Conservation (phyloP, 176 grass and related monocot species). For the Musa troglodytarum region DNA sequence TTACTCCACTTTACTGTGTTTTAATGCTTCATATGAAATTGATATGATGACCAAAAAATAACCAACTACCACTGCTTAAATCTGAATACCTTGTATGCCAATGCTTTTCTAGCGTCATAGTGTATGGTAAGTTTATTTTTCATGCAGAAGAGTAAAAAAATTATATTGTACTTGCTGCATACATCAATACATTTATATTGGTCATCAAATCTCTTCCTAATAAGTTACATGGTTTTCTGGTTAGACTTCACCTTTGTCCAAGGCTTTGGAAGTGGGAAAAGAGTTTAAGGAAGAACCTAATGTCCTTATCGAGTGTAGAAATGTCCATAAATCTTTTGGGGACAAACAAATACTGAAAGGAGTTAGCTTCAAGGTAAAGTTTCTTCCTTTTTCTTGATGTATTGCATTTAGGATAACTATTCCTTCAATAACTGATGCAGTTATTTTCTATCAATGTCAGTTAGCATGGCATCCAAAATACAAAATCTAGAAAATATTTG, state of each 20-base stretch:
- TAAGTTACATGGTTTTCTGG: background rate
- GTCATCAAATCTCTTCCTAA: background rate
- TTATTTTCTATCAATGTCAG: background rate
- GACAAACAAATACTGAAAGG: slow-evolving; percentile 80
- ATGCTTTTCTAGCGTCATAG: background rate
- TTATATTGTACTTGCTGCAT: background rate
- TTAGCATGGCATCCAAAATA: background rate
- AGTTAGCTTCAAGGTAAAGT: slow-evolving; percentile 79
- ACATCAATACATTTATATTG: background rate
- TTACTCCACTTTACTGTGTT: background rate
- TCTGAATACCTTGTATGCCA: background rate
- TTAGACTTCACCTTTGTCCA: slow-evolving; percentile 48
- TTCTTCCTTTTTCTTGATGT: background rate
- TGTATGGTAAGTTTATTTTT: background rate
- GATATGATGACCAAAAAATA: background rate
- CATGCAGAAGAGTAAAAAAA: background rate
- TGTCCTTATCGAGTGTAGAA: slow-evolving; percentile 81
- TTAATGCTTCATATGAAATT: background rate
- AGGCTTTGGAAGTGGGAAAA: slow-evolving; percentile 28
- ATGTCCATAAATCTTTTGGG: slow-evolving; percentile 90
- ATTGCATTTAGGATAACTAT: background rate
- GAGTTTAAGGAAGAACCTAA: slow-evolving; percentile 36
- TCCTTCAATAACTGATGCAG: background rate
- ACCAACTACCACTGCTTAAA: background rate
- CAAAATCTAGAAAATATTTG: background rate